phyloP scores from a whole-genome alignment of 345 rosid species.

The Melastoma malabathricum region DNA sequence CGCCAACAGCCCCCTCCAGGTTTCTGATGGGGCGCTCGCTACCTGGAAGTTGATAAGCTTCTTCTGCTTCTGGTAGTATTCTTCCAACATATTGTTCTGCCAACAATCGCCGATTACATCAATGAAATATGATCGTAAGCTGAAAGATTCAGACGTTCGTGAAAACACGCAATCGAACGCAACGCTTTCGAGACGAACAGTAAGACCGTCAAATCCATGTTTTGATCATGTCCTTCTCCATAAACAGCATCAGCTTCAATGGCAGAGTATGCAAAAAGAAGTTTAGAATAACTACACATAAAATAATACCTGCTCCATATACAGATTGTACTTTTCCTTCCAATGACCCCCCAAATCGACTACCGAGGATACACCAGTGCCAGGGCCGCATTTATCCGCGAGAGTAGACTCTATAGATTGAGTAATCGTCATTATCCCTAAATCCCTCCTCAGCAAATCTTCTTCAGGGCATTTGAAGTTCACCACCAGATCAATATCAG shows the following conservation, averaged over 20 bases:
- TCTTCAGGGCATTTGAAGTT: conserved; percentile 54
- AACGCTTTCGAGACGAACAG: no score
- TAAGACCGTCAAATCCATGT: no score
- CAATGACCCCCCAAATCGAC: conserved; percentile 22
- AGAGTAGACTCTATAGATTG: conserved; percentile 14
- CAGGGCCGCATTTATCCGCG: conserved; percentile 14
- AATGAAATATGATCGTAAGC: no score
- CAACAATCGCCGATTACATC: not conserved
- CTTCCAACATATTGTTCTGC: conserved; percentile 75
- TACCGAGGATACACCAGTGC: no score
- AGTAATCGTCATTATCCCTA: conserved; percentile 15
- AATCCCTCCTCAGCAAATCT: conserved; percentile 19
- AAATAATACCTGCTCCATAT: conserved; percentile 44
- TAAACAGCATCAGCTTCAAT: no score
- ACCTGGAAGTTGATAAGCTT: conserved; percentile 69
- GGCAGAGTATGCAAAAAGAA: no score
- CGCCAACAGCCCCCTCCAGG: conserved; percentile 80
- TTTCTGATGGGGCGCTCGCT: conserved; percentile 50
- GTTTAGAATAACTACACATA: no score
- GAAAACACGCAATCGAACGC: no score
- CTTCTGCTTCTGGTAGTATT: conserved; percentile 62
- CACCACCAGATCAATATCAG: conserved; percentile 72
- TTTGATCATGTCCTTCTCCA: no score
- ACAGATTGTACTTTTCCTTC: conserved; percentile 29
- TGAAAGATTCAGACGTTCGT: no score